Evolutionary conservation across 441 rosid species (phyloP), one percentile per base, ranked within the genome.

Genomic region (Jatropha podagrica): DNA sequence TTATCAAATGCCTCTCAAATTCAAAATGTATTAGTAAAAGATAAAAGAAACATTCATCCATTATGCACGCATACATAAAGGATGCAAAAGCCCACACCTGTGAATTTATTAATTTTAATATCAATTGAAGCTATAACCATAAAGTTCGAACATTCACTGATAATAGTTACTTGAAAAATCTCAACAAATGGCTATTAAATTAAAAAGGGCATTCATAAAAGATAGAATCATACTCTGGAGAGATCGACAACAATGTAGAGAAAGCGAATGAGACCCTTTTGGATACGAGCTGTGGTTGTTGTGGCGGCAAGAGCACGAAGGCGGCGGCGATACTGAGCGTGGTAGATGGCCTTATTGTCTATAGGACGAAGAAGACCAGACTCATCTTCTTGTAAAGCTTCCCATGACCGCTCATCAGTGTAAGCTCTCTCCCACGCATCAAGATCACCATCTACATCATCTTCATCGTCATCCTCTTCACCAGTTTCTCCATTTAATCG

Each of bases 241-340:
- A 93, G 92, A 83, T 93, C 98, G 62, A 92, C 81, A 78, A 95
- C 90, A 46, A 93, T 75, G 83, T 88, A 95, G 32, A 93, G 88
- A 78, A 89, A 93, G 41, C 98, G 92, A 76, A 93, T 95, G 75
- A 95, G 97, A 52, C 98, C 99, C 82, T 95, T 95, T 66, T 93
- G 99, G 42, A 95, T 91, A 18, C 94, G 88, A 79, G 90, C 80
- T 68, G 92, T 73, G 8, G 92, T 74, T 38, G 90, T 83, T 44
- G 88, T 68, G 8, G 92, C 74, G 44, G 90, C 76, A 66, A 84
- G 86, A 17, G 85, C 74, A 66, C 89, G 92, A 37, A 89, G 86
- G 56, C 91, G 97, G 18, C 96, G 86, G 15, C 95, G 91, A 61
- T 88, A 90, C 82, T 92, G 97, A 48, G 96, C 89, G 78, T 92